Evolutionary conservation across 1,139 yeast species (phyloP).

Genomic region (Kodamaea plutei): DNA sequence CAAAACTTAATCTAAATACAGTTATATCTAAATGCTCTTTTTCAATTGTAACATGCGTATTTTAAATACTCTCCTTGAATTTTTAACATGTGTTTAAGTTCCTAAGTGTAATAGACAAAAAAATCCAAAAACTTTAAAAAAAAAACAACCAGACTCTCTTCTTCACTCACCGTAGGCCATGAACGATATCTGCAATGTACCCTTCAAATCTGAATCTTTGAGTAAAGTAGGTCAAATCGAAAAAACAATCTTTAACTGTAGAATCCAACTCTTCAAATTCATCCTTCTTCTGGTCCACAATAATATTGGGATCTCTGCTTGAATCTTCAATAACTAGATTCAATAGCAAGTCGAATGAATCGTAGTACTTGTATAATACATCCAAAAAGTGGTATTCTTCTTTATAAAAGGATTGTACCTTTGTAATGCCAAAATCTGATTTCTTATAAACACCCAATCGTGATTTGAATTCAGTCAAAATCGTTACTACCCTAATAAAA

Average conservation of each 20-base stretch:
- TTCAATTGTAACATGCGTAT: no score
- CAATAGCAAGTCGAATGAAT: slow-evolving; percentile 7
- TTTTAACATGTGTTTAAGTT: no score
- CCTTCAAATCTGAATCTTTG: slow-evolving; percentile 14
- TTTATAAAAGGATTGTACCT: slow-evolving; percentile 10
- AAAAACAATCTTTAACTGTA: slow-evolving; percentile 14
- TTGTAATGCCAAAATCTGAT: slow-evolving; percentile 2
- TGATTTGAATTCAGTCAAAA: slow-evolving; percentile 3
- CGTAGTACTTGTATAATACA: slow-evolving; percentile 10
- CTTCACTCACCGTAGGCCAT: no score
- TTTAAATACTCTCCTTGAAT: no score
- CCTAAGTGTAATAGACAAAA: no score
- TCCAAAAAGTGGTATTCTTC: slow-evolving; percentile 15
- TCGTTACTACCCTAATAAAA: slow-evolving; percentile 4
- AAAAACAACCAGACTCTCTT: no score
- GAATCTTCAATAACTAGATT: slow-evolving; percentile 4
- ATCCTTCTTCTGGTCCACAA: slow-evolving; percentile 8
- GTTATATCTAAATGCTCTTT: no score
- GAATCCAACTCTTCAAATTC: slow-evolving; percentile 15
- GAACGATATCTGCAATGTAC: slow-evolving; percentile 6
- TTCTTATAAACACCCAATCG: slow-evolving; percentile 1
- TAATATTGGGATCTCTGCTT: slow-evolving; percentile 3
- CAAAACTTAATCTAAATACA: no score
- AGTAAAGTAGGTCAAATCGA: slow-evolving; percentile 14
- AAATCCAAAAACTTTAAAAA: no score